A percentile compares a stretch with the other conserved stretches of the same genome.
Evolutionary conservation across 1,284 basidiomycete genomes (phyloP).

Genomic region (Phylloporus sp.): DNA sequence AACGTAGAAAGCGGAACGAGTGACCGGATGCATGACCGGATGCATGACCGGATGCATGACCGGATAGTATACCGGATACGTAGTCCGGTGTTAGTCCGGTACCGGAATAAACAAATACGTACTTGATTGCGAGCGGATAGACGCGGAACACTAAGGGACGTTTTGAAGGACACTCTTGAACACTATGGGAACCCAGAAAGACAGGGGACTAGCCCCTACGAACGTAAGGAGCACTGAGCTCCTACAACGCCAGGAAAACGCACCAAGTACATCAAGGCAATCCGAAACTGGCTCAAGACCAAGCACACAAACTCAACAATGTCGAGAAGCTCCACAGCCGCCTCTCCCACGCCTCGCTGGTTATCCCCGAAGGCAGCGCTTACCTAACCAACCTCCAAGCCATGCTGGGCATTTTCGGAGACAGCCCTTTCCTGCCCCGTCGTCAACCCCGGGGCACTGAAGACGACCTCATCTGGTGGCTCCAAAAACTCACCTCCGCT

Average conservation of each 20-base stretch:
- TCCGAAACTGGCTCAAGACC: constrained; percentile 21
- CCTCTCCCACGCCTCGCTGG: constrained; percentile 36
- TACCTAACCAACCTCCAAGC: constrained; percentile 39
- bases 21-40: no score
- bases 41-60: no score
- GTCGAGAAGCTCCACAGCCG: constrained; percentile 39
- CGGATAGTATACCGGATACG: no score
- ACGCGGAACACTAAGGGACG: no score
- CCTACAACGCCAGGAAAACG: not conserved
- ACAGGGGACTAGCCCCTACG: no score
- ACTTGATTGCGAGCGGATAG: no score
- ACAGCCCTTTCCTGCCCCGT: constrained; percentile 34
- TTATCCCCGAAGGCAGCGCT: constrained; percentile 37
- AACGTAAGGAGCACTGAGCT: no score
- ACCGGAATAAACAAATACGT: no score
- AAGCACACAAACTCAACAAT: constrained; percentile 30
- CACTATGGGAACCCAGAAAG: no score
- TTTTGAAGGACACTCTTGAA: no score
- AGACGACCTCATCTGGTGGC: not conserved
- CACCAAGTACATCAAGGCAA: constrained; percentile 9
- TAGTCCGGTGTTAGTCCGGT: no score
- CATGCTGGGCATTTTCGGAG: constrained; percentile 27
- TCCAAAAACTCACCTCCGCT: not conserved
- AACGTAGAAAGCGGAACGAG: no score
- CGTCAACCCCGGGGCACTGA: not conserved